Evolutionary conservation across 2,329 filamentous ascomycete species (phyloP), one percentile per base, ranked within the genome.

Genomic region (Sporothrix curviconia): DNA sequence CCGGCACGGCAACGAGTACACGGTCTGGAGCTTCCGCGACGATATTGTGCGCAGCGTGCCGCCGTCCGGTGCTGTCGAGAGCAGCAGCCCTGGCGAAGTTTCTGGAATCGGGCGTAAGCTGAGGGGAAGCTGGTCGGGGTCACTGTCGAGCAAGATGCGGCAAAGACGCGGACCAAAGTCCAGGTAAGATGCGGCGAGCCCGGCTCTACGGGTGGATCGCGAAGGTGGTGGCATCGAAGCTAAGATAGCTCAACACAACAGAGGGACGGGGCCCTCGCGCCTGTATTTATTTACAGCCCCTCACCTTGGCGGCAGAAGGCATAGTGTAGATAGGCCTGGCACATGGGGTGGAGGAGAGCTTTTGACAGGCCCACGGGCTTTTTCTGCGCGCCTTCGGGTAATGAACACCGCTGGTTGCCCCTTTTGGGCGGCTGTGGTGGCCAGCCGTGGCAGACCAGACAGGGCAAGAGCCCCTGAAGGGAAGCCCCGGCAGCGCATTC

Each of bases 1-100:
- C 24, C 39, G 49, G 24, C 49, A 62, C 51, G 14, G 53, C 17
- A 34, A 28, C 34, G 52, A 58, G 15, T 62, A 58, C 54, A 62
- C 60, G 1, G 46, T 64, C 14, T 64, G 62, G 62, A 51, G 52
- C 25, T 64, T 63, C 30, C 14, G 55, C 49, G 56, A 52, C 32
- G 40, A 40, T 32, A 8, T 32, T 17, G 34, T 51, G 34, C 49
- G 39, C 49, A 39, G 49, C 7, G 49, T 51, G 19, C 7, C 15
- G 22, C 17, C 2, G 9, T 22, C 30, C 14, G 24, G 24, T 46
- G 24, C 25, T 2, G 44, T 22, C 30, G 30, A 14, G 4, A 14
- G 28, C 3, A 30, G n/a, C n/a, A 30, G 14, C 15, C n/a, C 44
- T 15, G 40, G n/a, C n/a, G n/a, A n/a, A n/a, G n/a, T n/a, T n/a